These are phyloP conservation scores for Phylloboletellus chloephorus DNA, from an alignment of 1,284 basidiomycete genomes.

Conservation along the genomic window DNA sequence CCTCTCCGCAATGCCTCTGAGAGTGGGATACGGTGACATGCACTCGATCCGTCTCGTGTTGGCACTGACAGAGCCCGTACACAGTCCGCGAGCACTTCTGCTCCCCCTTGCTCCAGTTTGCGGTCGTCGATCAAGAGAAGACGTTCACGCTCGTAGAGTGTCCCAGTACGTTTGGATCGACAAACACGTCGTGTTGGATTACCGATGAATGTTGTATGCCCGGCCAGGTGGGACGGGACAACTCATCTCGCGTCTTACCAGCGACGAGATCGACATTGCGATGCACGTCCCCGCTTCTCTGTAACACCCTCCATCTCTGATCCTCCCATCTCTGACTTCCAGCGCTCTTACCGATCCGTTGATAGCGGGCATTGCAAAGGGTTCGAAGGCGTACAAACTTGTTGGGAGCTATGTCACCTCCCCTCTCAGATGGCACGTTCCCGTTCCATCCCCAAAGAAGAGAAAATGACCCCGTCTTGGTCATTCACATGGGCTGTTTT, in stretches of 20 bases:
- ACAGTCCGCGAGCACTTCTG: conserved; percentile 88
- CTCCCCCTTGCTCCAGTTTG: conserved; percentile 79
- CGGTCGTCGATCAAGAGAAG: conserved; percentile 56
- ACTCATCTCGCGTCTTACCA: conserved; percentile 75
- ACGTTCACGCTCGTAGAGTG: conserved; percentile 86
- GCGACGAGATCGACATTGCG: conserved; percentile 85
- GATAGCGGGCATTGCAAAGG: conserved; percentile 84
- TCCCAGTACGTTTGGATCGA: conserved; percentile 58
- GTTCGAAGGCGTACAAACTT: conserved; percentile 79
- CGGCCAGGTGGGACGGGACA: conserved; percentile 82
- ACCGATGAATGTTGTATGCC: conserved; percentile 4
- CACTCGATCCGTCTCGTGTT: background rate
- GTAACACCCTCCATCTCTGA: conserved; percentile 3
- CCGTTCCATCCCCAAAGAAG: background rate
- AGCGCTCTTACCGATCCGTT: conserved; percentile 92
- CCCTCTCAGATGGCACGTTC: conserved; percentile 72
- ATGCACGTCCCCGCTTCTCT: conserved; percentile 47
- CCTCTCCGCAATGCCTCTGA: conserved; percentile 21
- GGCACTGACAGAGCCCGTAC: conserved; percentile 2
- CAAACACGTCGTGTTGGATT: background rate
- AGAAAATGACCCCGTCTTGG: background rate
- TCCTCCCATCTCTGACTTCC: conserved; percentile 1
- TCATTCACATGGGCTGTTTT: background rate
- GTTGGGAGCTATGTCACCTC: conserved; percentile 91
- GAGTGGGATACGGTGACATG: conserved; percentile 29